These are phyloP conservation scores for Saturnispora serradocipensis DNA, from an alignment of 805 yeast genomes.

Conservation along the genomic window DNA sequence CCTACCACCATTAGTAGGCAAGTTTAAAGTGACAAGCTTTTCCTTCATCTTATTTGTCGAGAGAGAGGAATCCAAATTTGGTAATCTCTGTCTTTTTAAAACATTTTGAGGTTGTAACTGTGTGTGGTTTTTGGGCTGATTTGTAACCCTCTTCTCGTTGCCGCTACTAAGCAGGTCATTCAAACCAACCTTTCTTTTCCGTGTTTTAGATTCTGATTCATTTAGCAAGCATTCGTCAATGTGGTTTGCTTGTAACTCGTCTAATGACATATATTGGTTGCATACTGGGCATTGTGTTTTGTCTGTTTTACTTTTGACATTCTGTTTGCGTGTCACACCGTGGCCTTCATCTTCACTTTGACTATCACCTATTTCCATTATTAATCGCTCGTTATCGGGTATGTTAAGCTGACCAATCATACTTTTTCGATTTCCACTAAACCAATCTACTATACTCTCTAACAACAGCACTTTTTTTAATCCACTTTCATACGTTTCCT, in stretches of 20 bases:
- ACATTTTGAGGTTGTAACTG: conserved; percentile 21
- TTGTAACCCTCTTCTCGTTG: not conserved
- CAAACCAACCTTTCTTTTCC: not conserved
- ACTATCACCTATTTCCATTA: conserved; percentile 20
- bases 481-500: conserved; percentile 60
- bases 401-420: conserved; percentile 19
- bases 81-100: conserved; percentile 30
- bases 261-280: conserved; percentile 41
- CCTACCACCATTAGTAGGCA: conserved; percentile 58
- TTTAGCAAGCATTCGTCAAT: conserved; percentile 47
- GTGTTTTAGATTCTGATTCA: not conserved
- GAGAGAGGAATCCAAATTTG: conserved; percentile 57
- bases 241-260: conserved; percentile 48
- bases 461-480: conserved; percentile 56
- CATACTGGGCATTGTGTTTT: conserved; percentile 66
- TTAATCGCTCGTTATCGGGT: conserved; percentile 14
- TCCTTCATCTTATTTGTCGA: conserved; percentile 52
- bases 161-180: not conserved
- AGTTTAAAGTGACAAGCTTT: conserved; percentile 42
- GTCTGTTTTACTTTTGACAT: conserved; percentile 15
- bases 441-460: conserved; percentile 62
- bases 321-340: not conserved
- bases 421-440: conserved; percentile 32
- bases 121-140: conserved; percentile 7
- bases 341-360: conserved; percentile 12